Percentiles rank a stretch among this genome's conserved stretches.
These are phyloP conservation scores for Phtheirospermum japonicum DNA, from an alignment of 257 asterid genomes.

Conservation along the genomic window DNA sequence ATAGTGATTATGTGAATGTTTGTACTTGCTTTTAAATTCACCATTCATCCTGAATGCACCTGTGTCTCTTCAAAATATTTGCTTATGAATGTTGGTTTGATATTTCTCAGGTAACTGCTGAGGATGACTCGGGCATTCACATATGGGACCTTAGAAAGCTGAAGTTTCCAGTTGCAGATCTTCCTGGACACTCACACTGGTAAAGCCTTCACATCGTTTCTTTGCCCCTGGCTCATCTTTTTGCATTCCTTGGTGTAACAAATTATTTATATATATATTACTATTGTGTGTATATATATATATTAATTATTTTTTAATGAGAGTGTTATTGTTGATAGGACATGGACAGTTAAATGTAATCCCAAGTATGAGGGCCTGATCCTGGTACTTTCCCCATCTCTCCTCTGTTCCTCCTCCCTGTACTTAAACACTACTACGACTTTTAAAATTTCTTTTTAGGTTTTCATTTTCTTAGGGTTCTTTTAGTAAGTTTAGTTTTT, in stretches of 20 bases:
- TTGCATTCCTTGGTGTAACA: conserved; percentile 11
- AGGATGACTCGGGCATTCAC: conserved; percentile 91
- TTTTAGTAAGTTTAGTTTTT: too few relatives aligned
- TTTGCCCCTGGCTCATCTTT: conserved; percentile 12
- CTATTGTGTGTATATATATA: too few relatives aligned
- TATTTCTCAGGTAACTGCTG: conserved; percentile 83
- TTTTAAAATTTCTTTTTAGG: too few relatives aligned
- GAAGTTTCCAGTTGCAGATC: conserved; percentile 71
- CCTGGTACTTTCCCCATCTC: conserved; percentile 59
- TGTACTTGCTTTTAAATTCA: conserved; percentile 15
- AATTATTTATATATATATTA: too few relatives aligned
- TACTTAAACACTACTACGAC: too few relatives aligned
- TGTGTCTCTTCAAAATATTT: conserved; percentile 14
- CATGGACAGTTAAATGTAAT: conserved; percentile 93
- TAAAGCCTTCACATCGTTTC: conserved; percentile 31
- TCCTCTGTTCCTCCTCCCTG: conserved; percentile 17
- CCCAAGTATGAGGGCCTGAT: conserved; percentile 85
- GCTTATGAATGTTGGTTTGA: conserved; percentile 18
- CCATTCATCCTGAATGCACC: conserved; percentile 17
- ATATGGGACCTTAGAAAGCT: conserved; percentile 89
- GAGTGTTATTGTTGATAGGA: conserved; percentile 57
- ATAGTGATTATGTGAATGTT: conserved; percentile 1
- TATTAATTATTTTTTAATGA: too few relatives aligned
- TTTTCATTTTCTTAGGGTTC: too few relatives aligned
- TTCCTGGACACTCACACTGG: conserved; percentile 99